phyloP scores from a whole-genome alignment of 1,284 basidiomycete genomes.

The Tylopilus orsonianus region DNA sequence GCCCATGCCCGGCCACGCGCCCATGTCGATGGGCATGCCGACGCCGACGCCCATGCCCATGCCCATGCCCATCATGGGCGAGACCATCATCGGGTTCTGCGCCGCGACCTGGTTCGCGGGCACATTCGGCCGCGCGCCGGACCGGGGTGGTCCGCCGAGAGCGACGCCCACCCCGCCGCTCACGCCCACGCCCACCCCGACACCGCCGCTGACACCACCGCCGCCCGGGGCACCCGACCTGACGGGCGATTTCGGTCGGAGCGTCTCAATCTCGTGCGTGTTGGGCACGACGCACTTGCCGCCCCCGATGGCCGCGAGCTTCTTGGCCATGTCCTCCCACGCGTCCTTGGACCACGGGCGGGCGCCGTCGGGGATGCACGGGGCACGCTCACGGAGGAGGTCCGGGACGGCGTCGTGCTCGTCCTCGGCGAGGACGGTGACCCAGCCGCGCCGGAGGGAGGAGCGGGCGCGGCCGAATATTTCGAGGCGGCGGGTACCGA shows the following conservation, averaged over 20 bases:
- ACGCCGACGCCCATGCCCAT: constrained; percentile 27
- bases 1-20: constrained; percentile 30
- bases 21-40: constrained; percentile 37
- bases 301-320: constrained; percentile 47
- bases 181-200: constrained; percentile 18
- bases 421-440: constrained; percentile 76
- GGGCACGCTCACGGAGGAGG: constrained; percentile 38
- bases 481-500: constrained; percentile 89
- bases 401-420: constrained; percentile 52
- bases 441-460: constrained; percentile 87
- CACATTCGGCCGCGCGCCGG: constrained; percentile 19
- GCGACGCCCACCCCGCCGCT: constrained; percentile 27
- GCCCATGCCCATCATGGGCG: constrained; percentile 47
- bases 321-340: constrained; percentile 60
- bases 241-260: constrained; percentile 85
- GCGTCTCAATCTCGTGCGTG: constrained; percentile 78
- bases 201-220: constrained; percentile 29
- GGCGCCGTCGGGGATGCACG: constrained; percentile 44
- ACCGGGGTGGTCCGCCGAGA: constrained; percentile 19
- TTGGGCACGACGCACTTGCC: constrained; percentile 65
- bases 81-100: constrained; percentile 48
- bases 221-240: constrained; percentile 39
- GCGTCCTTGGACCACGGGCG: constrained; percentile 54
- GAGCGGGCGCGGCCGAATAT: constrained; percentile 78
- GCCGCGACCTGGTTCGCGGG: constrained; percentile 15